These are phyloP conservation scores for Epichloe sibirici DNA, from an alignment of 2,329 filamentous ascomycete genomes.

Conservation along the genomic window DNA sequence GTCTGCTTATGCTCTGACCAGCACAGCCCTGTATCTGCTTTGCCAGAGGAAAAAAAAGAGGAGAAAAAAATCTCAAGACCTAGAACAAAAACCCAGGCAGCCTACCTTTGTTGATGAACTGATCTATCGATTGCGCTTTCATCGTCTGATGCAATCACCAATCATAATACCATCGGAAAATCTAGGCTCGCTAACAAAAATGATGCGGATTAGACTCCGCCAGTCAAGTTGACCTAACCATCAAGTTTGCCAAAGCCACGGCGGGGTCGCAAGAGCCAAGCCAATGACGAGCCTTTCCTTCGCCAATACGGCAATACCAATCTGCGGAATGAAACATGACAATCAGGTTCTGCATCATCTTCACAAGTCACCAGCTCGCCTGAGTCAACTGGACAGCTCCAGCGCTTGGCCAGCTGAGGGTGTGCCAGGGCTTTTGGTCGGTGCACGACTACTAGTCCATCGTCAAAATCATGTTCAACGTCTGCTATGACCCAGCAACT, in stretches of 20 bases:
- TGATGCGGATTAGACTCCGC: neutral
- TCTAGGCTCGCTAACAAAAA: neutral
- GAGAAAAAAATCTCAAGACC: too few relatives aligned
- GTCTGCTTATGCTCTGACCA: too few relatives aligned
- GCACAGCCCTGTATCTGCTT: too few relatives aligned
- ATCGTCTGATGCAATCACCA: neutral
- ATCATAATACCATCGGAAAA: neutral
- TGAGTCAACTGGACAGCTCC: neutral
- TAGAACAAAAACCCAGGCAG: too few relatives aligned
- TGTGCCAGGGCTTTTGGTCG: neutral
- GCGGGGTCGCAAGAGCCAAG: neutral
- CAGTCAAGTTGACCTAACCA: neutral
- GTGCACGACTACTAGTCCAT: neutral
- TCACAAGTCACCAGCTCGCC: neutral
- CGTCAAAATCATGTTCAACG: neutral
- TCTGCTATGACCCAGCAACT: neutral
- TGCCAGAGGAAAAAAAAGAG: too few relatives aligned
- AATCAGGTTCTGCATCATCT: neutral
- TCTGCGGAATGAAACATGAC: neutral
- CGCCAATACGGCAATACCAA: neutral
- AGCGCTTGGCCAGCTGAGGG: neutral
- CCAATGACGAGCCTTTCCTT: neutral
- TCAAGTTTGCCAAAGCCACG: neutral
- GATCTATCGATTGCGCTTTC: neutral
- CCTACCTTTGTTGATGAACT: neutral